Evolutionary conservation across 2,329 filamentous ascomycete genomes (phyloP), one percentile per base, ranked within the genome.

Genomic region (Epichloe glyceriae): DNA sequence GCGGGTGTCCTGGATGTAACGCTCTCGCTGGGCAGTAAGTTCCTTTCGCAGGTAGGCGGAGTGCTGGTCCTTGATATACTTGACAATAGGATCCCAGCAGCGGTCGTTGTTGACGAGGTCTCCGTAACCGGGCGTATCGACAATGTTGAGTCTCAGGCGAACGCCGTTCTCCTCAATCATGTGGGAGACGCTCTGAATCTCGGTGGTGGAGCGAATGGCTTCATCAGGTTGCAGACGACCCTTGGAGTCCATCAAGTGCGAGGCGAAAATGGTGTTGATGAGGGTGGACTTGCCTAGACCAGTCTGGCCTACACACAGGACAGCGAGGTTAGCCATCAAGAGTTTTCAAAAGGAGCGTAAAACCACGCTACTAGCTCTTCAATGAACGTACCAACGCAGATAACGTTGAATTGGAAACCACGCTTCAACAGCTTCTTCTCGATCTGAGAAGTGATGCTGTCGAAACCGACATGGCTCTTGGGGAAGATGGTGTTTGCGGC

Each of bases 21-120:
- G 86, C 74, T 98, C 93, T 73, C 93, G 88, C 79, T 98, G 93
- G 60, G 93, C 93, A 51, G 93, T 97, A 65, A 98, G 88, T 73
- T 98, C 93, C 80, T 98, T 98, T 72, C 93, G 88, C 62, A 98
- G 83, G 76, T 97, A 98, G 64, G 93, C 91, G 49, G 89, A 96
- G 79, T 98, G 93, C 78, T 98, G 93, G 73, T 98, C 93, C 80
- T 98, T 98, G 80, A 98, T 98, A 75, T 98, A 98, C 79, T 98
- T 98, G 79, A 98, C 91, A 69, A 98, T 98, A 57, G 93, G 93
- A 68, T 98, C 93, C 93, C 93, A 98, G 83, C 93, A 98, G 79
- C 93, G 86, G 75, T 98, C 93, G 72, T 98, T 98, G 82, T 98
- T 98, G 72, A 98, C 93, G 67, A 96, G 82, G 65, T 98, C 93